phyloP scores from a whole-genome alignment of 768 basidiomycete species.

The Vararia minispora region DNA sequence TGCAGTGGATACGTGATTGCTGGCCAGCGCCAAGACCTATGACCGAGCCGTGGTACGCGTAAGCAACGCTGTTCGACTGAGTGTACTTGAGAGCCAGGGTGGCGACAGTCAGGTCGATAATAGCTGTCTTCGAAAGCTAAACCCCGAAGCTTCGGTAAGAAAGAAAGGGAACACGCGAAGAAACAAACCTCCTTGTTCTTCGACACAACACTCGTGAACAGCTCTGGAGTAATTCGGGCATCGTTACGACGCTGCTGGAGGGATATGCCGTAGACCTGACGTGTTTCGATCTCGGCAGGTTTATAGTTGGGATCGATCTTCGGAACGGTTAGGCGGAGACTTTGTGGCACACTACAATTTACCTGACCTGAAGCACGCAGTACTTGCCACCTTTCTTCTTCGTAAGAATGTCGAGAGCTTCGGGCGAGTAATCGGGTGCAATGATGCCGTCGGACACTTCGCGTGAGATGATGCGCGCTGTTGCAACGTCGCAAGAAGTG shows the following conservation, averaged over 20 bases:
- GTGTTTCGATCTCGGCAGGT: constrained; percentile 77
- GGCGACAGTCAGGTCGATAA: constrained; percentile 91
- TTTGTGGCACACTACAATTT: neutral
- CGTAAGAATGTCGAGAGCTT: constrained; percentile 80
- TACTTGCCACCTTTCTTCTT: constrained; percentile 99
- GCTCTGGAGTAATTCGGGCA: constrained; percentile 65
- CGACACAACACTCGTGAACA: constrained; percentile 86
- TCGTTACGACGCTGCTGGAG: constrained; percentile 90
- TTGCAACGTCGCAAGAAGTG: constrained; percentile 84
- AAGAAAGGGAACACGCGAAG: neutral
- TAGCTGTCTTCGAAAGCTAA: constrained; percentile 64
- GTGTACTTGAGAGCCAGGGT: constrained; percentile 98
- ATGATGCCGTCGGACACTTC: constrained; percentile 99
- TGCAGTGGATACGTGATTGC: constrained; percentile 98
- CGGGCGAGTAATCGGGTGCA: constrained; percentile 82
- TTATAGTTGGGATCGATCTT: constrained; percentile 84
- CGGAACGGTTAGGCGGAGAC: neutral
- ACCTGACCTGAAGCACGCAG: constrained; percentile 80
- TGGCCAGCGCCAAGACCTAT: constrained; percentile 96
- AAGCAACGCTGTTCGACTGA: constrained; percentile 97
- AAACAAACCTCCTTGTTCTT: constrained; percentile 68
- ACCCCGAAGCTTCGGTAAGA: neutral
- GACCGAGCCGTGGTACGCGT: constrained; percentile 84
- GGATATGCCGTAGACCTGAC: constrained; percentile 88
- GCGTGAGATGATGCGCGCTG: constrained; percentile 94